Evolutionary conservation across 2,329 filamentous ascomycete species (phyloP).

Genomic region (Lomentospora prolificans): DNA sequence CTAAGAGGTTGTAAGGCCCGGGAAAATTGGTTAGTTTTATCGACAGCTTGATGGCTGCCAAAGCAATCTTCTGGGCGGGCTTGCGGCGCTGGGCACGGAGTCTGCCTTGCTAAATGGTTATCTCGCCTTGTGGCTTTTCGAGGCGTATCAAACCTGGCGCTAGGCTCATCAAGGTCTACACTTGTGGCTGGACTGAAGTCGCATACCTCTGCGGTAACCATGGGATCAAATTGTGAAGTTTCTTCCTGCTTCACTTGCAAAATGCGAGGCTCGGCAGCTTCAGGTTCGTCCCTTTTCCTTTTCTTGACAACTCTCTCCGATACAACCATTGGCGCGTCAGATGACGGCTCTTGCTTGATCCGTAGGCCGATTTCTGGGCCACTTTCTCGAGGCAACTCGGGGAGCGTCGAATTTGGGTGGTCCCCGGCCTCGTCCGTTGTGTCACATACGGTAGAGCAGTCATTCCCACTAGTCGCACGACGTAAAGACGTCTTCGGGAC

Average conservation of each 20-base stretch:
- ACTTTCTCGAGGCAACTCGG: neutral
- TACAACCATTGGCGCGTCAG: constrained; percentile 40
- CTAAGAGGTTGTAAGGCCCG: constrained; percentile 3
- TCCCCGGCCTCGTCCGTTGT: constrained; percentile 8
- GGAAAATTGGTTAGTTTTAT: neutral
- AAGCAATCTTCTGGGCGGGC: neutral
- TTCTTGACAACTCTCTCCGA: constrained; percentile 40
- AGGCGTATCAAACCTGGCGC: constrained; percentile 2
- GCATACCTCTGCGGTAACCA: constrained; percentile 12
- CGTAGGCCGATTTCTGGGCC: neutral
- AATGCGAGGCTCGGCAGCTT: constrained; percentile 15
- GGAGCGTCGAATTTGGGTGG: constrained; percentile 2
- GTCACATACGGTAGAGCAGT: constrained; percentile 17
- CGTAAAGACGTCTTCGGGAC: neutral
- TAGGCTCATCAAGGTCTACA: constrained; percentile 39
- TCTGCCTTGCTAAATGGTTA: neutral
- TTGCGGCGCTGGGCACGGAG: neutral
- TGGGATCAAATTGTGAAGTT: constrained; percentile 9
- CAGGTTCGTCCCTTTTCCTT: constrained; percentile 26
- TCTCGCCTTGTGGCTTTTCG: neutral
- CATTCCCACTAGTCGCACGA: neutral
- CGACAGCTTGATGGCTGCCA: neutral
- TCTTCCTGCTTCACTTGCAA: constrained; percentile 34
- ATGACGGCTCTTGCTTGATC: constrained; percentile 44
- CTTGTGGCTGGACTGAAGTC: constrained; percentile 39